Conservation (phyloP, 139 green algal genomes). For the Auxenochlorella pyrenoidosa region DNA sequence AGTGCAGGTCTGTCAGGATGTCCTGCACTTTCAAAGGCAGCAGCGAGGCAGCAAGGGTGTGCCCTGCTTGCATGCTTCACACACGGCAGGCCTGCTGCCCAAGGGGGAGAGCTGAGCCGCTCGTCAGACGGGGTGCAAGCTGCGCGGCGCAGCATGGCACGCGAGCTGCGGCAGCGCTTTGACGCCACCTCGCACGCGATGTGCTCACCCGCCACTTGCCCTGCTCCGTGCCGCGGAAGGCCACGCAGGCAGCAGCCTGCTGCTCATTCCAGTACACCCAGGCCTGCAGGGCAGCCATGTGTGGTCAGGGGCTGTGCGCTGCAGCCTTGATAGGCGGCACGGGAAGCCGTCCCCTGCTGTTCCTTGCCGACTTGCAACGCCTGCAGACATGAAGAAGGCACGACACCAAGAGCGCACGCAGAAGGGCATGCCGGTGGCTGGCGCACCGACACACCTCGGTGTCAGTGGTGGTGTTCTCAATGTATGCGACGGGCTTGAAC, state of each 20-base stretch:
- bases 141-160: no score
- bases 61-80: no score
- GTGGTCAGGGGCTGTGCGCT: no score
- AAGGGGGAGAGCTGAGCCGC: no score
- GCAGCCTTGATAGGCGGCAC: no score
- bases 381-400: not conserved
- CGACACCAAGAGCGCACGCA: not conserved
- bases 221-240: conserved; percentile 87
- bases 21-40: conserved; percentile 64
- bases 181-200: no score
- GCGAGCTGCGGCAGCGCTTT: no score
- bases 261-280: conserved; percentile 68
- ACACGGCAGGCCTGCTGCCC: no score
- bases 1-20: conserved; percentile 78
- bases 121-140: no score
- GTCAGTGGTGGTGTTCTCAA: conserved; percentile 76
- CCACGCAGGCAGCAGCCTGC: conserved; percentile 61
- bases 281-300: conserved; percentile 56
- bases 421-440: not conserved
- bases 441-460: conserved; percentile 63
- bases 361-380: not conserved
- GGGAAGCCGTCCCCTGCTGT: no score
- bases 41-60: no score
- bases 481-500: conserved; percentile 68
- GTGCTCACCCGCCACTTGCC: conserved; percentile 63